A percentile compares a stretch with the other conserved stretches of the same genome.
phyloP scores from a whole-genome alignment of 441 rosid species.

The Gossypium lobatum region DNA sequence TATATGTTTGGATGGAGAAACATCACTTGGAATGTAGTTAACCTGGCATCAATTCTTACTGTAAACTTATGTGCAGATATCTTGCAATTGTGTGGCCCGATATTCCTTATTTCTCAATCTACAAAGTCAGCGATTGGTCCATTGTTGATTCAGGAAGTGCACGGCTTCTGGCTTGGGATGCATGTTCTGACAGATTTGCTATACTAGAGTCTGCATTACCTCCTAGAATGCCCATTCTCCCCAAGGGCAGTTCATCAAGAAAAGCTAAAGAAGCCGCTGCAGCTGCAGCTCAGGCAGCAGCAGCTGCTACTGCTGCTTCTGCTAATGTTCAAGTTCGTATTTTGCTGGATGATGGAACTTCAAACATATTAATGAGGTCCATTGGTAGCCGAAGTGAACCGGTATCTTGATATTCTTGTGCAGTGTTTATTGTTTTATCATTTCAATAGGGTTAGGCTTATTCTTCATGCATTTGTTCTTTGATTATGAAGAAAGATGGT shows the following conservation, averaged over 20 bases:
- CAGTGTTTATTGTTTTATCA: conserved; percentile 4
- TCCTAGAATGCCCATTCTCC: conserved; percentile 81
- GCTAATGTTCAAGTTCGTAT: conserved; percentile 98
- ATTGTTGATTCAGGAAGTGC: conserved; percentile 97
- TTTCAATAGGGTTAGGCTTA: not conserved
- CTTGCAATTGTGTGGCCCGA: conserved; percentile 97
- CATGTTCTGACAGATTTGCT: conserved; percentile 89
- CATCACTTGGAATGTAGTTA: conserved; percentile 7
- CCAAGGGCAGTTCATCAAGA: conserved; percentile 86
- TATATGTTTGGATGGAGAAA: not conserved
- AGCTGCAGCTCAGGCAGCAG: conserved; percentile 94
- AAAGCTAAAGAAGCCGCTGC: conserved; percentile 97
- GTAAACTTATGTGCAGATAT: conserved; percentile 57
- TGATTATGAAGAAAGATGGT: conserved; percentile 3
- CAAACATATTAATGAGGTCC: conserved; percentile 92
- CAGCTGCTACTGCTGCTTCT: conserved; percentile 93
- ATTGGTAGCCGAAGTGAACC: conserved; percentile 91
- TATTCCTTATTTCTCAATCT: conserved; percentile 85
- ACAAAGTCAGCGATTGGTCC: conserved; percentile 95
- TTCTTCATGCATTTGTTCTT: conserved; percentile 1
- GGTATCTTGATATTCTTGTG: conserved; percentile 37
- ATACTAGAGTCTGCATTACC: conserved; percentile 77
- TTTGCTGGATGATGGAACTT: conserved; percentile 97
- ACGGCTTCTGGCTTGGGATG: conserved; percentile 94
- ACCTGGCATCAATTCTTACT: conserved; percentile 18